phyloP scores from a whole-genome alignment of 148 eudicot genomes.

The Cornus controversa region DNA sequence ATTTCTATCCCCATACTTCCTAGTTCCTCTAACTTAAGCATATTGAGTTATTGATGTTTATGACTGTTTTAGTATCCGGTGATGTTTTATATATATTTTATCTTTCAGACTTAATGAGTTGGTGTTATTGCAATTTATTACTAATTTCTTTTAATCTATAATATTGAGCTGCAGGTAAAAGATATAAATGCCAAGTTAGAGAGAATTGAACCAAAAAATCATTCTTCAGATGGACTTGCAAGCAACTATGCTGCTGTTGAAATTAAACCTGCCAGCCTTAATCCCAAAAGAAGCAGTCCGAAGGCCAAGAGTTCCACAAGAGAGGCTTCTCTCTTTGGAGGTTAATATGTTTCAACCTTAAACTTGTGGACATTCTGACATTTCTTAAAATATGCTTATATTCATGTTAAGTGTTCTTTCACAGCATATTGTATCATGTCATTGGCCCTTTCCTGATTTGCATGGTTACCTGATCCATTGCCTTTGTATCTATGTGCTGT shows the following conservation, averaged over 20 bases:
- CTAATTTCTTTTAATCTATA: neutral
- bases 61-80: neutral
- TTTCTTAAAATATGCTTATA: neutral
- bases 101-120: neutral
- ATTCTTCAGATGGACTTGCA: slow-evolving; percentile 57
- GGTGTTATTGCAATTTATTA: neutral
- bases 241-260: slow-evolving; percentile 47
- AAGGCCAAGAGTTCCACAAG: slow-evolving; percentile 75
- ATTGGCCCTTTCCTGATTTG: too few relatives aligned
- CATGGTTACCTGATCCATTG: neutral
- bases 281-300: slow-evolving; percentile 83
- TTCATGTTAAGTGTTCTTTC: neutral
- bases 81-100: neutral
- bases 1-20: neutral
- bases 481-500: neutral
- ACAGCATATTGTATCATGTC: neutral
- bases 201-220: slow-evolving; percentile 80
- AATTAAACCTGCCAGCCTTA: slow-evolving; percentile 43
- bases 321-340: slow-evolving; percentile 89
- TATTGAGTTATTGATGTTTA: neutral
- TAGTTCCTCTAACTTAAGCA: neutral
- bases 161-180: slow-evolving; percentile 54
- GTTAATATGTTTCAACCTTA: slow-evolving; percentile 30
- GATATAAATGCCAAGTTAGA: slow-evolving; percentile 90
- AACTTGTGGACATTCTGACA: neutral